phyloP scores from a whole-genome alignment of 257 asterid genomes.

The Anisodus acutangulus region DNA sequence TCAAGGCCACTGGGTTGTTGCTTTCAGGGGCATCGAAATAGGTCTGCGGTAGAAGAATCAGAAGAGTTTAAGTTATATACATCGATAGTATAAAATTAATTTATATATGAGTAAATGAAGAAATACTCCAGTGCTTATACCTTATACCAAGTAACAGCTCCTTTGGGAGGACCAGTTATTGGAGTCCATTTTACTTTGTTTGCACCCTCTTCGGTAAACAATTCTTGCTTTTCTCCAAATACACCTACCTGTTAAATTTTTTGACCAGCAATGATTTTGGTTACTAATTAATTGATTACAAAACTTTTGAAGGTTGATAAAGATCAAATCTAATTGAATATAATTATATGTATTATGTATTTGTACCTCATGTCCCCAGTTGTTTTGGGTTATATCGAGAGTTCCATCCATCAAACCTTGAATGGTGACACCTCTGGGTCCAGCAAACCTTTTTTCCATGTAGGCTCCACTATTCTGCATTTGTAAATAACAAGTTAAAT shows the following conservation, averaged over 20 bases:
- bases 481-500: background rate
- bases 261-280: background rate
- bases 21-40: conserved; percentile 76
- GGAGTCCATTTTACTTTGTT: conserved; percentile 62
- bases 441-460: conserved; percentile 84
- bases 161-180: conserved; percentile 23
- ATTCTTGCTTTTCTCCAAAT: conserved; percentile 49
- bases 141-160: conserved; percentile 83
- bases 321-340: background rate
- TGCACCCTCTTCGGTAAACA: conserved; percentile 59
- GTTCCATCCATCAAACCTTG: conserved; percentile 80
- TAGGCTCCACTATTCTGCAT: conserved; percentile 78
- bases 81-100: background rate
- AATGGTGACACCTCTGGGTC: conserved; percentile 58
- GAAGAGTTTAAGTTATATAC: background rate
- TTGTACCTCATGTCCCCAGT: conserved; percentile 66
- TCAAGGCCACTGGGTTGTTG: conserved; percentile 55
- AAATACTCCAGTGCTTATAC: conserved; percentile 31
- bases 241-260: conserved; percentile 48
- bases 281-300: background rate
- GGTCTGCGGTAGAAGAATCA: conserved; percentile 36
- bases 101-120: background rate
- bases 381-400: conserved; percentile 60
- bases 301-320: background rate
- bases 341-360: background rate